Percentiles rank a stretch among this genome's conserved stretches.
These are phyloP conservation scores for Apophysomyces sp. DNA, from an alignment of 371 early-diverging fungal genomes.

Conservation along the genomic window DNA sequence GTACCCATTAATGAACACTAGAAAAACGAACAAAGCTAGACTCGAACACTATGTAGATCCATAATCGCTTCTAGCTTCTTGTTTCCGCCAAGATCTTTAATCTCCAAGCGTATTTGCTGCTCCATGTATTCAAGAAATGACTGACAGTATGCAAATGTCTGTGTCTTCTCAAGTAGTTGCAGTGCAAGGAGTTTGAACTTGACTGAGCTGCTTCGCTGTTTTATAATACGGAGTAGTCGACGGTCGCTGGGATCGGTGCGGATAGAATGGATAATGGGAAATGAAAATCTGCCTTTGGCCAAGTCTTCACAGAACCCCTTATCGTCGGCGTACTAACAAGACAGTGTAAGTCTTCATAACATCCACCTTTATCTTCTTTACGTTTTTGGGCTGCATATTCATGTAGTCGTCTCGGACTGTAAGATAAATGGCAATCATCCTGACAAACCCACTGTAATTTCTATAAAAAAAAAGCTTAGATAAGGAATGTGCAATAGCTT, in stretches of 20 bases:
- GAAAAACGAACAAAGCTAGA: no score
- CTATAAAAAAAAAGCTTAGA: slow-evolving; percentile 10
- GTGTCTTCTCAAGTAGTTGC: slow-evolving; percentile 70
- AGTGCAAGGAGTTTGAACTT: slow-evolving; percentile 90
- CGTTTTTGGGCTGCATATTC: slow-evolving; percentile 82
- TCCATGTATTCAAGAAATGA: slow-evolving; percentile 62
- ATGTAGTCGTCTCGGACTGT: slow-evolving; percentile 97
- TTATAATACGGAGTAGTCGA: slow-evolving; percentile 79
- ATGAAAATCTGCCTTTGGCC: slow-evolving; percentile 97
- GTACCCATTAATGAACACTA: no score
- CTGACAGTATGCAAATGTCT: slow-evolving; percentile 80
- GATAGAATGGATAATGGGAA: slow-evolving; percentile 89
- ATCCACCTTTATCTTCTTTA: slow-evolving; percentile 27
- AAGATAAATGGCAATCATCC: slow-evolving; percentile 87
- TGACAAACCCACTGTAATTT: slow-evolving; percentile 78
- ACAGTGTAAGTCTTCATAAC: neutral
- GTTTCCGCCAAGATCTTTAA: slow-evolving; percentile 78
- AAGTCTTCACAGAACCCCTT: slow-evolving; percentile 98
- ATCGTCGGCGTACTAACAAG: slow-evolving; percentile 73
- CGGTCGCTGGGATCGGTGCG: slow-evolving; percentile 58
- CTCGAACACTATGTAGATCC: slow-evolving; percentile 35
- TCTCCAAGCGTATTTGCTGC: slow-evolving; percentile 53
- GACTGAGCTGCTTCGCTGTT: slow-evolving; percentile 78
- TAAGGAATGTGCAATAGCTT: neutral
- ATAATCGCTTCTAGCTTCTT: slow-evolving; percentile 57